Conservation (phyloP, 352 stramenopile genomes). For the Globisporangium alternatum region DNA sequence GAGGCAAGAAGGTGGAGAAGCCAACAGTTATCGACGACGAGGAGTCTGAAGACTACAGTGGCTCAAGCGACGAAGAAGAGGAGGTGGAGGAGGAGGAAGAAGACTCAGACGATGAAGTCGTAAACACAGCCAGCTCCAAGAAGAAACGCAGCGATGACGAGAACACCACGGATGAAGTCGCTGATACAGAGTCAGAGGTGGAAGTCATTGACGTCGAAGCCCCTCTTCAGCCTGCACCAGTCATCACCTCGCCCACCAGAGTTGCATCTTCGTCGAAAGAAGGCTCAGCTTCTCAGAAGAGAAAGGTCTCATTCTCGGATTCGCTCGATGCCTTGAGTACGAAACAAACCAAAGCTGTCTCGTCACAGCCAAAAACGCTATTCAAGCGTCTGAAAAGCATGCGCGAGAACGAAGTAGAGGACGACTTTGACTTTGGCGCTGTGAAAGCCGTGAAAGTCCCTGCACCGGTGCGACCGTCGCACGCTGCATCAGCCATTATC, state of each 20-base stretch:
- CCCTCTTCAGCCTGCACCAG: background rate
- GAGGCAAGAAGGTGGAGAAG: slow-evolving; percentile 30
- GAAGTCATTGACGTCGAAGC: slow-evolving; percentile 15
- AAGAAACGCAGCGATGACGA: slow-evolving; percentile 29
- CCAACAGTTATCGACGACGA: slow-evolving; percentile 43
- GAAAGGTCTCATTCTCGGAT: slow-evolving; percentile 18
- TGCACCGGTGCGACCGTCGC: background rate
- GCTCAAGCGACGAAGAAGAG: slow-evolving; percentile 30
- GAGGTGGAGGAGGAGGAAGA: slow-evolving; percentile 23
- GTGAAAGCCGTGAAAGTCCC: background rate
- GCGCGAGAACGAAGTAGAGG: slow-evolving; percentile 17
- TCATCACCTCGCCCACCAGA: background rate
- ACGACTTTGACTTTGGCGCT: slow-evolving; percentile 20
- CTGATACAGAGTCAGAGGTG: slow-evolving; percentile 13
- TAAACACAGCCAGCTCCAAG: slow-evolving; percentile 5
- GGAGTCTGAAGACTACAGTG: slow-evolving; percentile 38
- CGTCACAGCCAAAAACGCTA: slow-evolving; percentile 18
- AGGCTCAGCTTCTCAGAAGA: slow-evolving; percentile 5
- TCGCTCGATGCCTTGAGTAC: background rate
- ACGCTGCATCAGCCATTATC: slow-evolving; percentile 11
- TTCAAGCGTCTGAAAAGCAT: slow-evolving; percentile 28
- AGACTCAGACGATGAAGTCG: slow-evolving; percentile 5
- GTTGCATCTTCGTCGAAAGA: background rate
- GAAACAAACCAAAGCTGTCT: background rate
- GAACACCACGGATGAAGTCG: slow-evolving; percentile 18